Evolutionary conservation across 192 early-diverging fungal genomes (phyloP), one percentile per base, ranked within the genome.

Genomic region (Borealophlyctis nickersoniae): DNA sequence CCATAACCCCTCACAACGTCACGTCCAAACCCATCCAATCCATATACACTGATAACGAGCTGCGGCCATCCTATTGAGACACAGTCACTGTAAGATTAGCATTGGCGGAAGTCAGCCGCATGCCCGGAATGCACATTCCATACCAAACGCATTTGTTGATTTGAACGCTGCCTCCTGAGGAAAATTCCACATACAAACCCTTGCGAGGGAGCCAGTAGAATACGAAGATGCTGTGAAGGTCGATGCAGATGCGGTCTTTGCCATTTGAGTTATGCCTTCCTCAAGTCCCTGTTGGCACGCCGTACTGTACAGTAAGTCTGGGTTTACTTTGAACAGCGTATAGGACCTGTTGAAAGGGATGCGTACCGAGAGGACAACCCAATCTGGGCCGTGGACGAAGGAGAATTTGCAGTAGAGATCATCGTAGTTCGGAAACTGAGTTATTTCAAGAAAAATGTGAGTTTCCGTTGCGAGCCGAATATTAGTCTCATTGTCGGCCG

Each of bases 1-100:
- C 80, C 84, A 57, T 86, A 85, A n/a, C 84, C 84, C 26, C 81
- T 63, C 22, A 86, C 69, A 16, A 86, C 83, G 62, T 86, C 84
- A n/a, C 84, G 56, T 2, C 84, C 84, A n/a, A 83, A 70, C n/a
- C 48, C 52, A 60, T 86, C 84, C 30, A 77, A 55, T 9, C 84
- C 84, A 66, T 86, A 86, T 30, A 86, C 83, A 53, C 62, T 71
- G 3, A 86, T 62, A 24, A 86, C 62, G 4, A 86, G 23, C 49
- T 81, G 76, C 27, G 84, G 84, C 84, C 84, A 86, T 19, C 84
- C 84, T 82, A 36, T 30, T n/a, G n/a, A n/a, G n/a, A n/a, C n/a
- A n/a, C n/a, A n/a, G n/a, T n/a, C n/a, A n/a, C n/a, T n/a, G n/a
- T n/a, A n/a, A n/a, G n/a, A n/a, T n/a, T n/a, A n/a, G n/a, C n/a